Percentiles rank a stretch among this genome's conserved stretches.
Conservation (phyloP, 129 eudicot species). For the Deinandra increscens region DNA sequence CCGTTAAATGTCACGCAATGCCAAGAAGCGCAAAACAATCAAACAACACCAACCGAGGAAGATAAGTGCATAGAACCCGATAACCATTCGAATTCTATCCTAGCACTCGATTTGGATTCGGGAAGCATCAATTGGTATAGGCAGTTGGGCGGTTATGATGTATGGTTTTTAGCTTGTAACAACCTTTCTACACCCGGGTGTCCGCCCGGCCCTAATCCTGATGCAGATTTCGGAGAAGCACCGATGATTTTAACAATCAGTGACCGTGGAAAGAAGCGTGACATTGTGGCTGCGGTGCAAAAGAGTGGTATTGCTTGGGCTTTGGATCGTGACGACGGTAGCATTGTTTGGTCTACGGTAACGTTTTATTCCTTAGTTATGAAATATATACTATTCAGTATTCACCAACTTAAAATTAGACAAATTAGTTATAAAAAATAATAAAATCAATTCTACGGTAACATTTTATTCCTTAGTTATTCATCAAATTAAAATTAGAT, state of each 20-base stretch:
- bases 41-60: conserved; percentile 42
- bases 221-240: conserved; percentile 83
- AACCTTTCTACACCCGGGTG: conserved; percentile 61
- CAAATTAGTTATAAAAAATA: too few relatives aligned
- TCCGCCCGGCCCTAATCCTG: conserved; percentile 76
- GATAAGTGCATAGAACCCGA: conserved; percentile 58
- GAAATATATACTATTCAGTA: too few relatives aligned
- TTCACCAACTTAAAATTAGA: too few relatives aligned
- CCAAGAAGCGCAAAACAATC: conserved; percentile 59
- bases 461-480: too few relatives aligned
- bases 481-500: too few relatives aligned
- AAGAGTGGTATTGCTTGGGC: conserved; percentile 90
- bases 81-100: conserved; percentile 55
- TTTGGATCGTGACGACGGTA: conserved; percentile 64
- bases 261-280: conserved; percentile 33
- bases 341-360: conserved; percentile 65
- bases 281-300: conserved; percentile 68
- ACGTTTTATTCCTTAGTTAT: background rate
- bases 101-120: conserved; percentile 55
- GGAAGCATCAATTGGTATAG: conserved; percentile 58
- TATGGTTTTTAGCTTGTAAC: conserved; percentile 54
- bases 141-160: conserved; percentile 62
- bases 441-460: too few relatives aligned
- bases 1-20: conserved; percentile 57
- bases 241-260: conserved; percentile 58